Percentiles rank a stretch among this genome's conserved stretches.
These are phyloP conservation scores for Tephrocybe sp. DNA, from an alignment of 768 basidiomycete species.

Conservation along the genomic window DNA sequence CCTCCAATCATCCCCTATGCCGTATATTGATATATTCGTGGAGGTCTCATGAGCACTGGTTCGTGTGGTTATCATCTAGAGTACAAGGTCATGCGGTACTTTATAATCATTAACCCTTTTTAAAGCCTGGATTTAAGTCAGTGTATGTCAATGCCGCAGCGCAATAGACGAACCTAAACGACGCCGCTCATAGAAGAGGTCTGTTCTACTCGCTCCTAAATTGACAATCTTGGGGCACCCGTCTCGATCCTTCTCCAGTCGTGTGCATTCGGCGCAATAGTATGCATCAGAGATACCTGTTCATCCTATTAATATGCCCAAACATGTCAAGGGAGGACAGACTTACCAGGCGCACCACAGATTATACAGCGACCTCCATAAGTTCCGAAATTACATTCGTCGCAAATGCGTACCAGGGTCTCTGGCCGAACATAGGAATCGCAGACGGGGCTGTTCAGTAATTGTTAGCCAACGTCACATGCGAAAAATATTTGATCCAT, in stretches of 20 bases:
- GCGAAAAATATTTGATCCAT: conserved; percentile 22
- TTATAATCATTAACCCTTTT: conserved; percentile 49
- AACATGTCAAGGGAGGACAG: background rate
- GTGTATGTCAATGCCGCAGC: background rate
- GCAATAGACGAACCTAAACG: conserved; percentile 58
- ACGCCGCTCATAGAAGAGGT: conserved; percentile 89
- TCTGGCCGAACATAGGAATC: conserved; percentile 99
- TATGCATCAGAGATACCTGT: conserved; percentile 98
- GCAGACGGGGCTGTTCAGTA: conserved; percentile 79
- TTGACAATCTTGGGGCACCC: conserved; percentile 99
- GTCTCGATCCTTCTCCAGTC: conserved; percentile 95
- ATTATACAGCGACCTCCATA: conserved; percentile 98
- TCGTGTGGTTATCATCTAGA: background rate
- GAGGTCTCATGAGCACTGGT: too few relatives aligned
- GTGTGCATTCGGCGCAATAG: conserved; percentile 97
- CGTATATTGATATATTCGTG: conserved; percentile 45
- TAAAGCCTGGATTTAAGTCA: conserved; percentile 52
- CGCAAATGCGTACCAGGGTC: conserved; percentile 96
- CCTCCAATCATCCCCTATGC: conserved; percentile 64
- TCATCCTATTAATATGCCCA: background rate
- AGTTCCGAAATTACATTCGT: conserved; percentile 99
- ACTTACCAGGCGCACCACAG: conserved; percentile 89
- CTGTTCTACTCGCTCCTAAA: conserved; percentile 90
- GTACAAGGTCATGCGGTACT: too few relatives aligned
- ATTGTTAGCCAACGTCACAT: background rate